phyloP scores from a whole-genome alignment of 306 rosid species.

The Trifolium repens region DNA sequence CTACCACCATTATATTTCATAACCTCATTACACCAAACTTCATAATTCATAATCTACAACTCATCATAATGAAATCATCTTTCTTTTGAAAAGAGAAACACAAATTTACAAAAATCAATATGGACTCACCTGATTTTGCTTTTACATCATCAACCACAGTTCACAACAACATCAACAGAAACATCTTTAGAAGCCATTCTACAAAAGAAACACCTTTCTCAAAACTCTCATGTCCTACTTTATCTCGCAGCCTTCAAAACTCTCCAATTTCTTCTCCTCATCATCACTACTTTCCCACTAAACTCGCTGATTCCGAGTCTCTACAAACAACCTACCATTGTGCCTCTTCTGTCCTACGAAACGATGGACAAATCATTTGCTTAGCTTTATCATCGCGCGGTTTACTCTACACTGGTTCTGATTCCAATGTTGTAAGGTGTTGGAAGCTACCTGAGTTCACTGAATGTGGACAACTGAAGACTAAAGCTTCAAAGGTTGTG shows the following conservation, averaged over 20 bases:
- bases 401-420: slow-evolving; percentile 83
- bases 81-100: not conserved
- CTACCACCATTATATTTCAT: slow-evolving; percentile 39
- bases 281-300: slow-evolving; percentile 28
- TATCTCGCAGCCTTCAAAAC: slow-evolving; percentile 35
- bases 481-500: slow-evolving; percentile 70
- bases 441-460: slow-evolving; percentile 93
- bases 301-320: slow-evolving; percentile 49
- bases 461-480: slow-evolving; percentile 81
- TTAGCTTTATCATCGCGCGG: slow-evolving; percentile 67
- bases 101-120: slow-evolving; percentile 9
- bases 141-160: slow-evolving; percentile 42
- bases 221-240: slow-evolving; percentile 31
- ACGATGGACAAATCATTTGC: slow-evolving; percentile 82
- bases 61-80: not conserved
- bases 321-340: slow-evolving; percentile 67
- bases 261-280: slow-evolving; percentile 65
- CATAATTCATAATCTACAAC: slow-evolving; percentile 24
- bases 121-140: slow-evolving; percentile 67
- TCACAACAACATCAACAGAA: slow-evolving; percentile 17
- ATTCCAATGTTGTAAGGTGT: slow-evolving; percentile 61
- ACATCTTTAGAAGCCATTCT: slow-evolving; percentile 67
- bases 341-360: slow-evolving; percentile 81
- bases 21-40: slow-evolving; percentile 23
- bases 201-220: slow-evolving; percentile 70